Evolutionary conservation across 768 basidiomycete species (phyloP).

Genomic region (Galerina sulciceps): DNA sequence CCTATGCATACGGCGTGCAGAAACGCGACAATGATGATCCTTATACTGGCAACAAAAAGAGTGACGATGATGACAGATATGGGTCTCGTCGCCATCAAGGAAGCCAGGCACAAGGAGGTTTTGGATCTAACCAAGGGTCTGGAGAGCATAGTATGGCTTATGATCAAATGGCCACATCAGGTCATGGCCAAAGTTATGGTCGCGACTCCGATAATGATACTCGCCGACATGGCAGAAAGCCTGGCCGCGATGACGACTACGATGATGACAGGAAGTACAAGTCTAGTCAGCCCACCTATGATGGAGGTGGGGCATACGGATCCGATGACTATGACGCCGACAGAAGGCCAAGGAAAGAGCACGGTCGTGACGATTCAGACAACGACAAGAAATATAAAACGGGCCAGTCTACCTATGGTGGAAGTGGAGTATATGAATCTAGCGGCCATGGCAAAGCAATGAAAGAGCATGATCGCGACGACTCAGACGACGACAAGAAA

Average conservation of each 20-base stretch:
- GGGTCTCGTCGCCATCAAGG: neutral
- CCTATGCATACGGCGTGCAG: constrained; percentile 14
- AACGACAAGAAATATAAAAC: constrained; percentile 7
- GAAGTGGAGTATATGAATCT: too few species aligned
- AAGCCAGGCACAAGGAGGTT: too few species aligned
- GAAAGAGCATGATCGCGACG: neutral
- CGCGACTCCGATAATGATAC: constrained; percentile 9
- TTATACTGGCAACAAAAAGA: neutral
- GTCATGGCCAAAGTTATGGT: neutral
- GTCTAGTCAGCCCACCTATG: neutral
- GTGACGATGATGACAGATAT: constrained; percentile 16
- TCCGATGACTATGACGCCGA: neutral
- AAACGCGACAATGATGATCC: neutral
- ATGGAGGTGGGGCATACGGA: too few species aligned
- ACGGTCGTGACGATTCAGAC: neutral
- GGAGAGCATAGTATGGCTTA: too few species aligned
- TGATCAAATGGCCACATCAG: too few species aligned
- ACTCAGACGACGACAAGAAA: neutral
- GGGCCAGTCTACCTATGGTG: neutral
- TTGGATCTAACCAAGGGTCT: too few species aligned
- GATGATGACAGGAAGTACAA: constrained; percentile 10
- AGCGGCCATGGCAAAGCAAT: neutral
- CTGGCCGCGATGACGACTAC: too few species aligned
- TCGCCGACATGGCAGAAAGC: too few species aligned
- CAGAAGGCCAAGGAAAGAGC: neutral